phyloP scores from a whole-genome alignment of 805 yeast genomes.

The Deakozyma indianensis region DNA sequence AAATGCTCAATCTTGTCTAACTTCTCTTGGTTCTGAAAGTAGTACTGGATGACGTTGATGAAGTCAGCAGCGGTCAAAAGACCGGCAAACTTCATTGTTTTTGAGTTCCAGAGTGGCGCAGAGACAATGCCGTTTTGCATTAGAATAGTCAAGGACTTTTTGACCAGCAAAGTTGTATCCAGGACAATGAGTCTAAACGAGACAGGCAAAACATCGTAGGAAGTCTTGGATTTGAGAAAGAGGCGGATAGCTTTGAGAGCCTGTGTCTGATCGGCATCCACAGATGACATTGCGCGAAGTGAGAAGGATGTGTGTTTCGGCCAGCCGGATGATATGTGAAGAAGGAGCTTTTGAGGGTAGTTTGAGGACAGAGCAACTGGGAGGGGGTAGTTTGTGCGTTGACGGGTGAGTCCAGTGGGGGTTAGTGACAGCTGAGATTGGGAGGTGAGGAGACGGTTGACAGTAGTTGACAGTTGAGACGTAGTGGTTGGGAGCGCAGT shows the following conservation, averaged over 20 bases:
- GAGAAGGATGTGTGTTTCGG: not conserved
- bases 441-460: no score
- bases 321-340: no score
- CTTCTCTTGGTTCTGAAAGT: conserved; percentile 72
- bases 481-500: no score
- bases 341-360: no score
- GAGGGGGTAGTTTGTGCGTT: no score
- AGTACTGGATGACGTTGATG: conserved; percentile 88
- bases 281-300: not conserved
- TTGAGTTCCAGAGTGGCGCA: conserved; percentile 93
- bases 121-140: conserved; percentile 89
- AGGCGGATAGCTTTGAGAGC: conserved; percentile 72
- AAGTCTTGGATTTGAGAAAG: conserved; percentile 78
- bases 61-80: conserved; percentile 83
- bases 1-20: conserved; percentile 77
- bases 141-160: conserved; percentile 77
- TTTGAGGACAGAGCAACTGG: no score
- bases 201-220: conserved; percentile 94
- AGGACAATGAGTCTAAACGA: conserved; percentile 83
- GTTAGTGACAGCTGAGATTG: no score
- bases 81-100: conserved; percentile 85
- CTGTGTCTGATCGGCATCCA: conserved; percentile 46
- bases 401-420: no score
- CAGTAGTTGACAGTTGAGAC: no score
- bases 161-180: conserved; percentile 80